Evolutionary conservation across 305 asterid species (phyloP).

Genomic region (Striga hermonthica): DNA sequence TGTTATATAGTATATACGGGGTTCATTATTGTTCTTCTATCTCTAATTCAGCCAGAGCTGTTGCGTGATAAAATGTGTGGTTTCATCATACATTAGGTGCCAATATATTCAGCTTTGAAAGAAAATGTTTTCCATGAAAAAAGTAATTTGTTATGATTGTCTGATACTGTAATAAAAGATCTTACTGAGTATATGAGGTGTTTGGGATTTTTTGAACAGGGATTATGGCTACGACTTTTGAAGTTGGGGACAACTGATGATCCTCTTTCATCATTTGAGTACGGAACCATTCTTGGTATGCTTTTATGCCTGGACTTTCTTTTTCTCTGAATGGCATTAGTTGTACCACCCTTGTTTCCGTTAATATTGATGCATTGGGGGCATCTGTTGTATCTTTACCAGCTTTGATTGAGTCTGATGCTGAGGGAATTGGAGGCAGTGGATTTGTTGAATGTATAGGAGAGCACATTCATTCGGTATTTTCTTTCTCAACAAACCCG

Average conservation of each 20-base stretch:
- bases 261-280: constrained; percentile 95
- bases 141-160: constrained; percentile 20
- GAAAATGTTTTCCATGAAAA: constrained; percentile 13
- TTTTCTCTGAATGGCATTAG: constrained; percentile 18
- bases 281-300: constrained; percentile 96
- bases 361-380: constrained; percentile 26
- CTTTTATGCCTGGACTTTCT: constrained; percentile 27
- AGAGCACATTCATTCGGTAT: constrained; percentile 89
- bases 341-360: constrained; percentile 22
- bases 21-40: constrained; percentile 21
- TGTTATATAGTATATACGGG: constrained; percentile 7
- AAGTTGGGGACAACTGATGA: constrained; percentile 92
- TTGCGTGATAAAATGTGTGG: constrained; percentile 15
- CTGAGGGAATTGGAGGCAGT: constrained; percentile 99
- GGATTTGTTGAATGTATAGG: constrained; percentile 96
- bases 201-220: constrained; percentile 46
- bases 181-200: constrained; percentile 5
- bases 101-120: constrained; percentile 14
- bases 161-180: constrained; percentile 24
- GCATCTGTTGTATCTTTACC: constrained; percentile 32
- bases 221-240: constrained; percentile 93
- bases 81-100: constrained; percentile 15
- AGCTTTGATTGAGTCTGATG: constrained; percentile 97
- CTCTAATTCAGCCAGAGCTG: constrained; percentile 3
- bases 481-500: constrained; percentile 33